Evolutionary conservation across 768 basidiomycete species (phyloP).

Genomic region (Paxillus involutus): DNA sequence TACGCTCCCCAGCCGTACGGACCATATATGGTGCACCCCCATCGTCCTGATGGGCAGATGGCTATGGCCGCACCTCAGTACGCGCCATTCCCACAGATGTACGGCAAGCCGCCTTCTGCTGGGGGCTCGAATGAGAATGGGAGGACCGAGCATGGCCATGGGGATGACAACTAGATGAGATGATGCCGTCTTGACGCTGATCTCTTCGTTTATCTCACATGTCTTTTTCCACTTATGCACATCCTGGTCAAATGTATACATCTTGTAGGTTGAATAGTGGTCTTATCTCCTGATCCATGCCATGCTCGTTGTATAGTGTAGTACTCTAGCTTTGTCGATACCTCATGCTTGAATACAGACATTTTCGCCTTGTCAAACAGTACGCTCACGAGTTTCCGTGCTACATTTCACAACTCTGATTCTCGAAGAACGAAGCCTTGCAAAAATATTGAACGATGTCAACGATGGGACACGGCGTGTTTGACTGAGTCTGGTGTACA

Average conservation of each 20-base stretch:
- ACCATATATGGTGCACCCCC: slow-evolving; percentile 48
- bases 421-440: not conserved
- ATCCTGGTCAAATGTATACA: slow-evolving; percentile 20
- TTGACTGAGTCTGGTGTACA: not conserved
- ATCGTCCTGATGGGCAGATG: slow-evolving; percentile 41
- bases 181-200: slow-evolving; percentile 9
- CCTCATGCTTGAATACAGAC: slow-evolving; percentile 23
- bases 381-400: not conserved
- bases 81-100: slow-evolving; percentile 37
- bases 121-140: slow-evolving; percentile 30
- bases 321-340: slow-evolving; percentile 28
- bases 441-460: not conserved
- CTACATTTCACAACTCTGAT: not conserved
- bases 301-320: slow-evolving; percentile 31
- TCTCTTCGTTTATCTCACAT: slow-evolving; percentile 18
- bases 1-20: slow-evolving; percentile 47
- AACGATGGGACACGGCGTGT: not conserved
- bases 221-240: slow-evolving; percentile 6
- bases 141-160: slow-evolving; percentile 28
- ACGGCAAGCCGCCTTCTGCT: slow-evolving; percentile 39
- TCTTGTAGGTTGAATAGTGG: slow-evolving; percentile 27
- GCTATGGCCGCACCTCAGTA: slow-evolving; percentile 36
- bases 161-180: slow-evolving; percentile 33
- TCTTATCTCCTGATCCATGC: slow-evolving; percentile 15
- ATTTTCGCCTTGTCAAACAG: slow-evolving; percentile 17